phyloP scores from a whole-genome alignment of 192 early-diverging fungal species.

The Linnemannia hyalina region DNA sequence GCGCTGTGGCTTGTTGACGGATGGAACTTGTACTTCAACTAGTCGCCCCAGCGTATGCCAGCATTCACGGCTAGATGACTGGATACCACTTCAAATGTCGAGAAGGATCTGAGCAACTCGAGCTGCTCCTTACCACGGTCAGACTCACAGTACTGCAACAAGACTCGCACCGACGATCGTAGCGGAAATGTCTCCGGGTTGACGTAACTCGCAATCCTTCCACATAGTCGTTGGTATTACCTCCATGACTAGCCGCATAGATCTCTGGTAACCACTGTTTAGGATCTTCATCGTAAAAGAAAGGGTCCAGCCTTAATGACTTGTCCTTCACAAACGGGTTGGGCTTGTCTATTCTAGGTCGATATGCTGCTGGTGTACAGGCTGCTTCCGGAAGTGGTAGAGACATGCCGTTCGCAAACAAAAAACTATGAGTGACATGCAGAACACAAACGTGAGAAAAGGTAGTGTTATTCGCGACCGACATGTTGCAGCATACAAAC shows the following conservation, averaged over 20 bases:
- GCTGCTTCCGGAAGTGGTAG: conserved; percentile 14
- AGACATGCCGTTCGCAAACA: background rate
- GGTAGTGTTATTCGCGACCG: background rate
- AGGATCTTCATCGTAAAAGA: background rate
- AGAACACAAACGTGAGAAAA: background rate
- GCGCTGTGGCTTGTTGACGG: background rate
- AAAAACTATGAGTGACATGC: background rate
- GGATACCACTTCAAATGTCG: conserved; percentile 12
- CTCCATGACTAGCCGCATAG: too few relatives aligned
- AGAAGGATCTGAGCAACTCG: background rate
- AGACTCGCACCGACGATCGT: background rate
- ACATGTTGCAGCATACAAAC: too few relatives aligned
- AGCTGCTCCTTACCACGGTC: conserved; percentile 17
- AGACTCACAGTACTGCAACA: conserved; percentile 16
- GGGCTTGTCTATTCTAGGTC: background rate
- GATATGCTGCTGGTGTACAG: background rate
- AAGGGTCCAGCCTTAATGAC: background rate
- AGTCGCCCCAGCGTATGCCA: background rate
- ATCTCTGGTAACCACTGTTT: background rate
- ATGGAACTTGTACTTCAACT: background rate
- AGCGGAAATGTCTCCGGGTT: conserved; percentile 8
- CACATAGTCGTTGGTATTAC: conserved; percentile 5
- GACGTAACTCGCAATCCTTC: conserved; percentile 5
- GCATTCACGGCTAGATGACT: conserved; percentile 5
- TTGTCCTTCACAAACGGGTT: conserved; percentile 16